These are phyloP conservation scores for Paspalum vaginatum DNA, from an alignment of 176 grass and related monocot genomes.

Conservation along the genomic window DNA sequence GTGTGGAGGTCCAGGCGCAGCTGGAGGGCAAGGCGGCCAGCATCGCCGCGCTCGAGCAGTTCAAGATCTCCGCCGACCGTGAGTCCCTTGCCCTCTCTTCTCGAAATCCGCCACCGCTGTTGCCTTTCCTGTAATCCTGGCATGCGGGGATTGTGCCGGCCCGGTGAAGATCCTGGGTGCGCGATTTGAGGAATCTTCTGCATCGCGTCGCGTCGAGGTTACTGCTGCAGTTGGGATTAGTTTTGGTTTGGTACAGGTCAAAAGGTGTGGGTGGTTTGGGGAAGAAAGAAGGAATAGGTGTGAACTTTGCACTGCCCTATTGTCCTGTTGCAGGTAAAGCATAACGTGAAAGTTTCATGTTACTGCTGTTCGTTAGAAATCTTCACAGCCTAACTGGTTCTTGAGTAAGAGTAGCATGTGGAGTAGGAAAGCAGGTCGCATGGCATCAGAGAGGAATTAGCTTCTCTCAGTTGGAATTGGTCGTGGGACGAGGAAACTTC, in stretches of 20 bases:
- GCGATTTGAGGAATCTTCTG: slow-evolving; percentile 20
- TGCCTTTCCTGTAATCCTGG: neutral
- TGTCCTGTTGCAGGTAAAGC: neutral
- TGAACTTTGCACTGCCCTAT: slow-evolving; percentile 5
- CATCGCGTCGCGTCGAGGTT: neutral
- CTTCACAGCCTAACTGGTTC: neutral
- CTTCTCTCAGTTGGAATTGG: neutral
- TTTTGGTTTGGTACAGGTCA: slow-evolving; percentile 25
- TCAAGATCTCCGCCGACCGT: slow-evolving; percentile 98
- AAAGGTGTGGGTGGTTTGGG: neutral
- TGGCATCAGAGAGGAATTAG: neutral
- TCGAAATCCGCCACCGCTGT: slow-evolving; percentile 10
- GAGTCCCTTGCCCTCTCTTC: slow-evolving; percentile 38
- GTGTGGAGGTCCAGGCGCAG: slow-evolving; percentile 56
- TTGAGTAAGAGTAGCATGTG: neutral
- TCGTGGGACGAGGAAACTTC: neutral
- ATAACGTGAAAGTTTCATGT: neutral
- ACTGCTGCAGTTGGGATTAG: neutral
- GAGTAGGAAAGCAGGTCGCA: neutral
- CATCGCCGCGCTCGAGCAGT: slow-evolving; percentile 83
- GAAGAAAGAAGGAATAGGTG: neutral
- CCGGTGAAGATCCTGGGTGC: neutral
- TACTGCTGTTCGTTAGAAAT: neutral
- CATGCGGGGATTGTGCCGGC: slow-evolving; percentile 11
- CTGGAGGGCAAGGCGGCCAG: slow-evolving; percentile 53